Evolutionary conservation across 345 rosid genomes (phyloP).

Genomic region (Lenwebbia sp.): DNA sequence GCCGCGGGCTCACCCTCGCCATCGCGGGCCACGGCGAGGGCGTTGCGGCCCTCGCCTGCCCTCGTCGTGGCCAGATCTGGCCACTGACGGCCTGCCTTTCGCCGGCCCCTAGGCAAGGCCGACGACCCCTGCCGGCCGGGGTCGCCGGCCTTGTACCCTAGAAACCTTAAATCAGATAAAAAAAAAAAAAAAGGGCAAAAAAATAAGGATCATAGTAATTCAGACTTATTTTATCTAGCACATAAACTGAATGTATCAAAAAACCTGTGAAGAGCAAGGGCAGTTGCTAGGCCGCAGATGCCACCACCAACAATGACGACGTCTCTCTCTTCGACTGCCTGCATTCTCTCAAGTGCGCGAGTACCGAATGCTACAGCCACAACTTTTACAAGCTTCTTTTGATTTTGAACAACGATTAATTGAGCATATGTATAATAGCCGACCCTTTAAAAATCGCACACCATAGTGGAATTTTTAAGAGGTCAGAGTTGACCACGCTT

Average conservation of each 20-base stretch:
- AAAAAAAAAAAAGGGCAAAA: background rate
- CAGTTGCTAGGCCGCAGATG: slow-evolving; percentile 9
- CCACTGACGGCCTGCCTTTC: too few species aligned
- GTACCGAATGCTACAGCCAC: background rate
- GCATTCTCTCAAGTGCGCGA: background rate
- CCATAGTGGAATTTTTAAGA: background rate
- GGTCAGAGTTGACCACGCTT: background rate
- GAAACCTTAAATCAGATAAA: too few species aligned
- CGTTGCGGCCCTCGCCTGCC: too few species aligned
- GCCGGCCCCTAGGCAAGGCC: too few species aligned
- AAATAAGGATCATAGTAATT: background rate
- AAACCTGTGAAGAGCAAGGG: slow-evolving; percentile 6
- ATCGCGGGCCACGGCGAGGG: too few species aligned
- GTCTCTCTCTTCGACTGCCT: background rate
- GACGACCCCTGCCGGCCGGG: too few species aligned
- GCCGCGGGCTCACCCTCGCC: too few species aligned
- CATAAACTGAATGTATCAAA: background rate
- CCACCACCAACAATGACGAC: slow-evolving; percentile 9
- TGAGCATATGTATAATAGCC: background rate
- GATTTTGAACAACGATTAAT: background rate
- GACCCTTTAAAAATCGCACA: background rate
- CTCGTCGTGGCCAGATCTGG: too few species aligned
- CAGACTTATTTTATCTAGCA: too few species aligned
- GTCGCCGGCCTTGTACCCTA: too few species aligned
- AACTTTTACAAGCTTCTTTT: background rate